A percentile compares a stretch with the other conserved stretches of the same genome.
phyloP scores from a whole-genome alignment of 352 stramenopile genomes.

The Globisporangium lucens region DNA sequence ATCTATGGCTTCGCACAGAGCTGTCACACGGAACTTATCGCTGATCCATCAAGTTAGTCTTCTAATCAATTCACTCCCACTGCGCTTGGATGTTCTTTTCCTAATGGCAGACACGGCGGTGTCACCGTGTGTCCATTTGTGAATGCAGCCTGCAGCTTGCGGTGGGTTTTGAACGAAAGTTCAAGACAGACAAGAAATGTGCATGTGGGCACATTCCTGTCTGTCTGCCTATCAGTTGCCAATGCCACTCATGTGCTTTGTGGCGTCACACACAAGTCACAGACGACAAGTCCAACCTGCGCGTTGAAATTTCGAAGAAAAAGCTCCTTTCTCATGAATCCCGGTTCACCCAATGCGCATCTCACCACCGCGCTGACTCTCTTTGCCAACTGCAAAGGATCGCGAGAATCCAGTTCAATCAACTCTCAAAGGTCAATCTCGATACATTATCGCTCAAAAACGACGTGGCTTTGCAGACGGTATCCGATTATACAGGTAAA shows the following conservation, averaged over 20 bases:
- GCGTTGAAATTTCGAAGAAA: conserved; percentile 5
- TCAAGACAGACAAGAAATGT: too few species aligned
- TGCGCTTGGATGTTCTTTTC: neutral
- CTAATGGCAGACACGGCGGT: neutral
- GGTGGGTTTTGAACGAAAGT: neutral
- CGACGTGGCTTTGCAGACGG: neutral
- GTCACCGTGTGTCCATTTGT: neutral
- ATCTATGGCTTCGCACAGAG: neutral
- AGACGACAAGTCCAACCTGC: neutral
- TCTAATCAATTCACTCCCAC: neutral
- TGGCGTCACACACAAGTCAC: neutral
- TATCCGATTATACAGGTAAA: neutral
- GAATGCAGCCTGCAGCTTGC: neutral
- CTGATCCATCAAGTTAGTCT: neutral
- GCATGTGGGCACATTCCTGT: neutral
- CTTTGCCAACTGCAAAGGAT: neutral
- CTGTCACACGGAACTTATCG: neutral
- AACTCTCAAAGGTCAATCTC: neutral
- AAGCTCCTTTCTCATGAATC: neutral
- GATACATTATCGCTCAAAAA: neutral
- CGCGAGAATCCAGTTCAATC: conserved; percentile 5
- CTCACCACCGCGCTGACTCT: neutral
- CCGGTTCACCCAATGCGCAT: conserved; percentile 1
- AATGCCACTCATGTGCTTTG: neutral
- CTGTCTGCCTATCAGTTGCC: neutral